These are phyloP conservation scores for Alternaria brassicae DNA, from an alignment of 2,329 filamentous ascomycete genomes.

Conservation along the genomic window DNA sequence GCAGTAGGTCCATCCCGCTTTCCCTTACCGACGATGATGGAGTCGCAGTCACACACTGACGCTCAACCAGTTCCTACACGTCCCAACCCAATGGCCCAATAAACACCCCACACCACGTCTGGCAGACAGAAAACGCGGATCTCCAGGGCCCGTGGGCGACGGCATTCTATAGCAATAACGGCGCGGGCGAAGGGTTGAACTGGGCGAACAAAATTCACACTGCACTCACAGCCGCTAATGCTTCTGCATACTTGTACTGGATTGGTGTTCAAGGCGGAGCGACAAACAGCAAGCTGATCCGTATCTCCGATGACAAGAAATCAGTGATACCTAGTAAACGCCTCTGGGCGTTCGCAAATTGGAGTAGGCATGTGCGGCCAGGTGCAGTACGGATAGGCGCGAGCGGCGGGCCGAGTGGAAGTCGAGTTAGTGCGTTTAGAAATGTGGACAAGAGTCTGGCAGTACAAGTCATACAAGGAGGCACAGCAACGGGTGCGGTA, in stretches of 20 bases:
- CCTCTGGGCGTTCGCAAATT: conserved; percentile 54
- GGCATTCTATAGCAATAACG: conserved; percentile 57
- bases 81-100: conserved; percentile 29
- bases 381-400: conserved; percentile 49
- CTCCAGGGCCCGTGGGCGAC: conserved; percentile 51
- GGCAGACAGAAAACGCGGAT: conserved; percentile 62
- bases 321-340: conserved; percentile 44
- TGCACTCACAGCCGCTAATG: conserved; percentile 57
- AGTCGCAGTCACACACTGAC: neutral
- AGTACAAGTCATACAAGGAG: conserved; percentile 50
- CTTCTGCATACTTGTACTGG: conserved; percentile 64
- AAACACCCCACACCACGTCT: conserved; percentile 54
- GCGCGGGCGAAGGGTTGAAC: conserved; percentile 60
- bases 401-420: conserved; percentile 35
- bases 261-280: conserved; percentile 55
- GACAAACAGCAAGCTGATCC: conserved; percentile 47
- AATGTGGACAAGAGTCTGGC: conserved; percentile 45
- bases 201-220: conserved; percentile 64
- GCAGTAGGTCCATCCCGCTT: conserved; percentile 25
- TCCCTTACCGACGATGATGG: neutral
- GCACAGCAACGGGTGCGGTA: conserved; percentile 20
- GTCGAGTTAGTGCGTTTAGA: conserved; percentile 45
- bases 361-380: conserved; percentile 49
- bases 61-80: conserved; percentile 25
- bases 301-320: conserved; percentile 46